phyloP scores from a whole-genome alignment of 139 green algal species.

The Pedinophyceae sp. region DNA sequence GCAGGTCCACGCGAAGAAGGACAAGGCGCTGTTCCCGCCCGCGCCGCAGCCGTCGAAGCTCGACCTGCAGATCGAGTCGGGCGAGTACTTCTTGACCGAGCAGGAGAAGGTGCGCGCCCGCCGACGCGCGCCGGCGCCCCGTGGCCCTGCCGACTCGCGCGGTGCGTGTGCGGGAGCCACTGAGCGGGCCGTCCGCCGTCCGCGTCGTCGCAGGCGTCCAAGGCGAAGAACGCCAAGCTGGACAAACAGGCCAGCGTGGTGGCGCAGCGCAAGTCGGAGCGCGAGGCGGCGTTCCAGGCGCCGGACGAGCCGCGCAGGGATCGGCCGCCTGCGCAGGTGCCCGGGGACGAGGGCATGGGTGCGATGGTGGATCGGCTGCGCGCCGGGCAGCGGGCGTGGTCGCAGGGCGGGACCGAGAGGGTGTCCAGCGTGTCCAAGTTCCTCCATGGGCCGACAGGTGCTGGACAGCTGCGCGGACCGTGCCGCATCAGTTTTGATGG shows the following conservation, averaged over 20 bases:
- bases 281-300: conserved; percentile 69
- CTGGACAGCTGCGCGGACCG: neutral
- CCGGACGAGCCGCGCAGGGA: conserved; percentile 31
- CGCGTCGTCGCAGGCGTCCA: neutral
- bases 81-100: conserved; percentile 88
- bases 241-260: conserved; percentile 20
- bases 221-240: conserved; percentile 18
- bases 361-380: too few species aligned
- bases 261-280: conserved; percentile 37
- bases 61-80: conserved; percentile 35
- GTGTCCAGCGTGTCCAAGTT: neutral
- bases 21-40: conserved; percentile 94
- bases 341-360: too few species aligned
- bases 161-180: neutral
- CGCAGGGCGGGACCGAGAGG: neutral
- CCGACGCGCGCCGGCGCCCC: conserved; percentile 9
- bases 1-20: conserved; percentile 54
- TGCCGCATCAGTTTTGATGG: conserved; percentile 1
- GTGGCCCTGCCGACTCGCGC: neutral
- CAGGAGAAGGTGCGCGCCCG: conserved; percentile 43
- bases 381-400: conserved; percentile 1
- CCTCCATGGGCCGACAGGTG: neutral
- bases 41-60: conserved; percentile 73
- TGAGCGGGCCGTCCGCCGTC: neutral
- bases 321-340: neutral